A percentile compares a stretch with the other conserved stretches of the same genome.
Conservation (phyloP, 1,284 basidiomycete genomes). For the Cryptococcus sp. region DNA sequence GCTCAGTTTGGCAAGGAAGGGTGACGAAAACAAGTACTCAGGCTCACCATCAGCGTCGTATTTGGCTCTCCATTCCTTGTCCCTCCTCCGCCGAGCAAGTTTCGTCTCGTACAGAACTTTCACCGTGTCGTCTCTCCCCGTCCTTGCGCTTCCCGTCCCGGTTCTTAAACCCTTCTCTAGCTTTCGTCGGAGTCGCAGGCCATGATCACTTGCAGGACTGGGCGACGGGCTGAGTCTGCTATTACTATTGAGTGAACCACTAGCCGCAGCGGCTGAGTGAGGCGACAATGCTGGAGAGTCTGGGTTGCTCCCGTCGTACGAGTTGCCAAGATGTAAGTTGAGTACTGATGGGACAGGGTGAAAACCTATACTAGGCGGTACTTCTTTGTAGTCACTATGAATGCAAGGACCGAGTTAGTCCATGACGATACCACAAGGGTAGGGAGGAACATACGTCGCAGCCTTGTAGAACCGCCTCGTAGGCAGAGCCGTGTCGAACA, state of each 20-base stretch:
- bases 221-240: neutral
- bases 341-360: slow-evolving; percentile 81
- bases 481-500: slow-evolving; percentile 60
- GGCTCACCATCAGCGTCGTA: slow-evolving; percentile 39
- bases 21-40: neutral
- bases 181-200: neutral
- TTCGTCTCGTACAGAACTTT: slow-evolving; percentile 7
- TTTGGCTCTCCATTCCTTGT: slow-evolving; percentile 18
- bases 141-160: neutral
- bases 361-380: slow-evolving; percentile 63
- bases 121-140: slow-evolving; percentile 3
- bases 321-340: slow-evolving; percentile 60
- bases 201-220: neutral
- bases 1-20: neutral
- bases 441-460: slow-evolving; percentile 62
- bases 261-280: neutral
- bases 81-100: slow-evolving; percentile 12
- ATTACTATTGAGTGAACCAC: neutral
- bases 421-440: neutral
- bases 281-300: no score
- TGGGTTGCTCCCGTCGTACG: no score
- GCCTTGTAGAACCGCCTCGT: slow-evolving; percentile 81
- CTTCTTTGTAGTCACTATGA: slow-evolving; percentile 62
- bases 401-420: neutral
- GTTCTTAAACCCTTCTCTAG: neutral